A percentile compares a stretch with the other conserved stretches of the same genome.
Evolutionary conservation across 208 protist species (phyloP).

Genomic region (Acanthamoeba castellanii): DNA sequence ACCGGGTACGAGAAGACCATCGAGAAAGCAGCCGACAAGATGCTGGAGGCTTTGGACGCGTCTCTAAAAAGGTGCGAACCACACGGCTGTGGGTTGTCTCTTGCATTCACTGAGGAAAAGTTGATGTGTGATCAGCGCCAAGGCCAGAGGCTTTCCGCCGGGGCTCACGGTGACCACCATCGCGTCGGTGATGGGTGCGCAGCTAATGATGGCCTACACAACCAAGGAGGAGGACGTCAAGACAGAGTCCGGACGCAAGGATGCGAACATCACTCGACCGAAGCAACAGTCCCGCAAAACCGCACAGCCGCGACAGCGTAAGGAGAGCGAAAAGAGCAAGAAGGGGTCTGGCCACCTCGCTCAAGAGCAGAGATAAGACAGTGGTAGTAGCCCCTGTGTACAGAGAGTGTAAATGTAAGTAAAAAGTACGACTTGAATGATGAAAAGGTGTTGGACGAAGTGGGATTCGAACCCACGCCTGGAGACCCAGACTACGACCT

Average conservation of each 20-base stretch:
- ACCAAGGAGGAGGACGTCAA: background rate
- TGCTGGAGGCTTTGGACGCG: background rate
- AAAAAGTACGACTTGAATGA: too few relatives aligned
- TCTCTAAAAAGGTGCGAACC: background rate
- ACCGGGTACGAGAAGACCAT: background rate
- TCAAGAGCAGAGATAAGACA: too few relatives aligned
- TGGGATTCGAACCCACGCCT: background rate
- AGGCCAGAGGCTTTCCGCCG: background rate
- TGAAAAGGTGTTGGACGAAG: background rate
- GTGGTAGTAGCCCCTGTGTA: too few relatives aligned
- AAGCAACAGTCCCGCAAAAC: background rate
- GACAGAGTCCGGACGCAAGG: background rate
- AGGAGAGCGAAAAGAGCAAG: background rate
- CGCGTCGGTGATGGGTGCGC: constrained; percentile 1
- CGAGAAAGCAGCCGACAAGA: constrained; percentile 29
- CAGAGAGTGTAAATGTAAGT: too few relatives aligned
- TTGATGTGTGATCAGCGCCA: background rate
- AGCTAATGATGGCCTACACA: constrained; percentile 1
- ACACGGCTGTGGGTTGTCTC: background rate
- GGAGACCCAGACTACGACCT: background rate
- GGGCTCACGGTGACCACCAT: background rate
- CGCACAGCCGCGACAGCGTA: background rate
- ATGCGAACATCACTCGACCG: background rate
- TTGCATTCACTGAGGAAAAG: background rate
- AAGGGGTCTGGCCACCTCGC: too few relatives aligned